Conservation (phyloP, 768 basidiomycete genomes). For the Tricholomella constricta region DNA sequence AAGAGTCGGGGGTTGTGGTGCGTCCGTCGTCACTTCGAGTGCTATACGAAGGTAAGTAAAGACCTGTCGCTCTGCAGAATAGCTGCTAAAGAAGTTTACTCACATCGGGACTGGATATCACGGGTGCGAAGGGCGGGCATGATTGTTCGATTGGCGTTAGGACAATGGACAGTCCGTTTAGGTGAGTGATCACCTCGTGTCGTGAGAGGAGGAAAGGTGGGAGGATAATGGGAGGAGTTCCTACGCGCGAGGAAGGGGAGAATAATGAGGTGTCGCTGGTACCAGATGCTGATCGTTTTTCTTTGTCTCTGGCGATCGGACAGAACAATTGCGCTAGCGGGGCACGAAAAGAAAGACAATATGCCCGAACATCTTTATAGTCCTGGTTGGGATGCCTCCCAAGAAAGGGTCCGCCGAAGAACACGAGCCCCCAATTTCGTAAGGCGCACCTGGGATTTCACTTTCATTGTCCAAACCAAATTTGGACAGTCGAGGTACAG, state of each 20-base stretch:
- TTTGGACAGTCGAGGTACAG: constrained; percentile 31
- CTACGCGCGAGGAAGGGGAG: constrained; percentile 40
- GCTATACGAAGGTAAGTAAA: constrained; percentile 38
- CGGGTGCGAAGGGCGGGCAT: constrained; percentile 83
- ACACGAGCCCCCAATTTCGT: constrained; percentile 41
- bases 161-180: constrained; percentile 25
- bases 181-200: constrained; percentile 21
- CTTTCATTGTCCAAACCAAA: constrained; percentile 37
- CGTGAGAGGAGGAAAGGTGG: constrained; percentile 27
- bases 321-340: constrained; percentile 68
- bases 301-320: constrained; percentile 50
- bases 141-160: constrained; percentile 38
- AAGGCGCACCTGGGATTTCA: constrained; percentile 29
- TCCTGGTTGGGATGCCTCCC: constrained; percentile 28
- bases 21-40: constrained; percentile 77
- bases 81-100: constrained; percentile 20
- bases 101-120: constrained; percentile 62
- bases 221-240: constrained; percentile 34
- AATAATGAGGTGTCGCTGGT: constrained; percentile 53
- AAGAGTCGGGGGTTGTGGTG: constrained; percentile 53
- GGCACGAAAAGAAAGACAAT: constrained; percentile 64
- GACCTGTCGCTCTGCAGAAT: constrained; percentile 1
- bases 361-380: constrained; percentile 57
- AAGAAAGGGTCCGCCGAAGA: constrained; percentile 40
- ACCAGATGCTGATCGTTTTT: constrained; percentile 42